These are phyloP conservation scores for Colletotrichum endophyticum DNA, from an alignment of 2,329 filamentous ascomycete genomes.

Conservation along the genomic window DNA sequence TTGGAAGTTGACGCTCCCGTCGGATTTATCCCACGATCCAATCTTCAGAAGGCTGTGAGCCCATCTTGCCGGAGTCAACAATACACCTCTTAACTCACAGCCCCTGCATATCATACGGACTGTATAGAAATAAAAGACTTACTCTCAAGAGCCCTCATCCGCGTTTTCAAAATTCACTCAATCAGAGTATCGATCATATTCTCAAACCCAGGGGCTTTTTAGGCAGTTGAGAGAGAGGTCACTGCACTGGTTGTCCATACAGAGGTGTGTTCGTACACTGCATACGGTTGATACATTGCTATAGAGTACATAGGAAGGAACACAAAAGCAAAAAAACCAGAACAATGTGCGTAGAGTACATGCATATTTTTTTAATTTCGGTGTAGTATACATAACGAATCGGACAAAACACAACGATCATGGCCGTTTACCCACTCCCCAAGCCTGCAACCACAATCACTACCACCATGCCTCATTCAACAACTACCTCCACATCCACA, in stretches of 20 bases:
- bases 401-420: background rate
- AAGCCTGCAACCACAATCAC: background rate
- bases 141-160: background rate
- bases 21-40: background rate
- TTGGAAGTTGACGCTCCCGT: background rate
- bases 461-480: background rate
- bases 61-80: background rate
- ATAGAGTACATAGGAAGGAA: no score
- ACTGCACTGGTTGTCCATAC: background rate
- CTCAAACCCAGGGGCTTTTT: background rate
- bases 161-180: background rate
- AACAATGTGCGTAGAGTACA: background rate
- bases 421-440: background rate
- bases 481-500: background rate
- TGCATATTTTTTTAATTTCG: background rate
- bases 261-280: no score
- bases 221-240: background rate
- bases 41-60: background rate
- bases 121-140: background rate
- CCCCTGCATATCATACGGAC: background rate
- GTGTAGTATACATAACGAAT: background rate
- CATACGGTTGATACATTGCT: no score
- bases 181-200: background rate
- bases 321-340: no score
- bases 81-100: background rate